Evolutionary conservation across 352 stramenopile genomes (phyloP).

Genomic region (Globisporangium radiosum): DNA sequence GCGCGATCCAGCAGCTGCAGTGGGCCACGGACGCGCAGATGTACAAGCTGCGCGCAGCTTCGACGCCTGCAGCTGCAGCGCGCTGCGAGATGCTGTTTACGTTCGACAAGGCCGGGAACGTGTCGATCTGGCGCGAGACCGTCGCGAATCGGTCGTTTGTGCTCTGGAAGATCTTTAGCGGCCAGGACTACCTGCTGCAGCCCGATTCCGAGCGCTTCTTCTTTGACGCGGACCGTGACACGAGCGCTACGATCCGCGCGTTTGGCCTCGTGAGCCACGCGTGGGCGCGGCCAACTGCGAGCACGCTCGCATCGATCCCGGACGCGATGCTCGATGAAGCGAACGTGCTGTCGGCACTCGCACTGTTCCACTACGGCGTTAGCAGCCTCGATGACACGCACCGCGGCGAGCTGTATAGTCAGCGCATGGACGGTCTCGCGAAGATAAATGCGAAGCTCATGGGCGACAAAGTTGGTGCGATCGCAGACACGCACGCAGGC

Average conservation of each 20-base stretch:
- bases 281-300: slow-evolving; percentile 19
- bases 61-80: background rate
- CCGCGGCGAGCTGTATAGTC: slow-evolving; percentile 47
- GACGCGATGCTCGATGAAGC: slow-evolving; percentile 58
- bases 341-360: slow-evolving; percentile 65
- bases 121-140: slow-evolving; percentile 79
- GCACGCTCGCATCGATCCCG: slow-evolving; percentile 17
- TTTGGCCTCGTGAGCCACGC: slow-evolving; percentile 27
- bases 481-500: slow-evolving; percentile 59
- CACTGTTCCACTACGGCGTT: slow-evolving; percentile 67
- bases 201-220: slow-evolving; percentile 16
- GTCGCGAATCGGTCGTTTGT: slow-evolving; percentile 45
- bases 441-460: slow-evolving; percentile 67
- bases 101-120: slow-evolving; percentile 47
- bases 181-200: slow-evolving; percentile 24
- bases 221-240: slow-evolving; percentile 3
- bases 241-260: slow-evolving; percentile 5
- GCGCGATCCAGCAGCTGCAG: slow-evolving; percentile 40
- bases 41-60: slow-evolving; percentile 31
- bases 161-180: slow-evolving; percentile 56
- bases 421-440: slow-evolving; percentile 52
- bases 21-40: slow-evolving; percentile 56
- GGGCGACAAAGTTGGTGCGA: slow-evolving; percentile 35
- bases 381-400: slow-evolving; percentile 47
- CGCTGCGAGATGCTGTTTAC: slow-evolving; percentile 65